Evolutionary conservation across 805 yeast species (phyloP).

Genomic region (Starmera amethionina): DNA sequence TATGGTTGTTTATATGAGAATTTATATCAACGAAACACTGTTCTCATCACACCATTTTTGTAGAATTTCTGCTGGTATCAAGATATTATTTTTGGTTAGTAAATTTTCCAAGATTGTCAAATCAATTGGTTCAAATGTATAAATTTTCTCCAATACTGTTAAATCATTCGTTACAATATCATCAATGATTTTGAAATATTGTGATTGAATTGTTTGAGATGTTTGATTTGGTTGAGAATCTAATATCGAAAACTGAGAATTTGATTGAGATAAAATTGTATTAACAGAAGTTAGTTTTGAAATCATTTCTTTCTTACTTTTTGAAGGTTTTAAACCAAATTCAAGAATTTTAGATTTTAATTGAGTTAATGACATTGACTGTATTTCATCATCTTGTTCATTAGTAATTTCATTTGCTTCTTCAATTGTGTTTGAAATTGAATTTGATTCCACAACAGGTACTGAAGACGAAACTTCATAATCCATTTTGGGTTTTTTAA

Average conservation of each 20-base stretch:
- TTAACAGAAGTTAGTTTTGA: slow-evolving; percentile 9
- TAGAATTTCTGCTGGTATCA: slow-evolving; percentile 5
- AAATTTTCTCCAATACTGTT: slow-evolving; percentile 11
- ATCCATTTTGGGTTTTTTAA: slow-evolving; percentile 7
- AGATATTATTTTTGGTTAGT: slow-evolving; percentile 1
- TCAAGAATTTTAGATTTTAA: slow-evolving; percentile 12
- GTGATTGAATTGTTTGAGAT: slow-evolving; percentile 12
- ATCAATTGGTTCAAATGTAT: slow-evolving; percentile 15
- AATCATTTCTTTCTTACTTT: slow-evolving; percentile 11
- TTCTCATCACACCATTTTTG: slow-evolving; percentile 18
- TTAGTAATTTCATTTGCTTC: slow-evolving; percentile 4
- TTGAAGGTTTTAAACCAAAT: slow-evolving; percentile 18
- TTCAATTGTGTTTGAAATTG: slow-evolving; percentile 5
- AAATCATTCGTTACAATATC: slow-evolving; percentile 3
- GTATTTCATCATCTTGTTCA: slow-evolving; percentile 8
- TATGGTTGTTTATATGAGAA: too few relatives aligned
- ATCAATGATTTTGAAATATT: slow-evolving; percentile 10
- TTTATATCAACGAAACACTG: slow-evolving; percentile 13
- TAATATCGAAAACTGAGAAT: slow-evolving; percentile 9
- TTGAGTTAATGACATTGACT: slow-evolving; percentile 11
- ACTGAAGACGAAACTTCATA: slow-evolving; percentile 10
- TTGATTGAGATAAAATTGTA: slow-evolving; percentile 5
- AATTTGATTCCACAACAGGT: too few relatives aligned
- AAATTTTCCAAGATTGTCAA: slow-evolving; percentile 1
- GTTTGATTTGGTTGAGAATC: slow-evolving; percentile 5